Base-by-base conservation (phyloP, 805 yeast genomes). In the Yarrowia bubula region DNA sequence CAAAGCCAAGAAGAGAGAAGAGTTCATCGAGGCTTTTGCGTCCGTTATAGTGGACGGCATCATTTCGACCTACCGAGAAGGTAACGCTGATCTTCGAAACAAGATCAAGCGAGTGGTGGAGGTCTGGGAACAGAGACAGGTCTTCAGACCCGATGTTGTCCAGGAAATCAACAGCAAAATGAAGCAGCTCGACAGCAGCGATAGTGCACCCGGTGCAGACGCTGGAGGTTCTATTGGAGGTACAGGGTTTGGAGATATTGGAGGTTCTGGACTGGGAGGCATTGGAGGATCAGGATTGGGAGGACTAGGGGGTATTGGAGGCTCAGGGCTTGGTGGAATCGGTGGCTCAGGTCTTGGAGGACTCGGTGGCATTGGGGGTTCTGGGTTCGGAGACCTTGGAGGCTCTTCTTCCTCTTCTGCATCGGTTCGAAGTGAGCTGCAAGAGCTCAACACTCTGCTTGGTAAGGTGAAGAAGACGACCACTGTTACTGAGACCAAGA, bases 81-180 rank as follows among this genome's bases (percentile, higher is more conserved):
- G 76, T n/a, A 76, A 79, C 13, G 65, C 71, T 41, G 83, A 80
- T n/a, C 74, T 81, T 10, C 79, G 80, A 66, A 81, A 80, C 53
- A 84, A 85, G 65, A 80, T 86, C 10, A 81, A 77, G 47, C 78
- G 92, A 41, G 85, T 87, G 15, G 77, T 85, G 15, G 80, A 77
- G 42, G 89, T 87, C n/a, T 87, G 91, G 91, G 78, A 79, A 43
- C 84, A 84, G 70, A 76, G 92, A 61, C 74, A 73, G n/a, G 81
- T 87, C 0, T 86, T 87, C 67, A 58, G 74, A 5, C 69, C 72
- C 4, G 71, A 70, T 1, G 77, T 74, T 6, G 69, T 79, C 58
- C 53, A 68, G 14, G 71, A 70, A 10, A 73, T 81, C 17, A 75
- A 74, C 28, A 63, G 67, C 8, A 66, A 67, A 33, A 64, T 74